Evolutionary conservation across 108 stramenopile genomes (phyloP).

Genomic region (Stephanodiscus minutulus): DNA sequence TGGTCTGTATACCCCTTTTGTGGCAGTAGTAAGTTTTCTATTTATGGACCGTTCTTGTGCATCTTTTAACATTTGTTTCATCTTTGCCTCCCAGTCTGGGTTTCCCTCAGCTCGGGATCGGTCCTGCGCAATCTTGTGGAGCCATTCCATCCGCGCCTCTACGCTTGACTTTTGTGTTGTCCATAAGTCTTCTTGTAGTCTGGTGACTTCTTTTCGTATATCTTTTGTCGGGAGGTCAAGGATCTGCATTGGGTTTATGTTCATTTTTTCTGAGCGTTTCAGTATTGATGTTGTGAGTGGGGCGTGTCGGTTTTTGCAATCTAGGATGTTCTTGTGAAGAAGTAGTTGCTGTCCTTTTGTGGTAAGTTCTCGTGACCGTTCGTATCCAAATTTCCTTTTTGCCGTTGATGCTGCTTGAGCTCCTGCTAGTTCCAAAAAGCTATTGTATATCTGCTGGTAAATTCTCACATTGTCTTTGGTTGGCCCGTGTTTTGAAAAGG

Average conservation of each 20-base stretch:
- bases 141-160: background rate
- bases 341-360: background rate
- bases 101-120: background rate
- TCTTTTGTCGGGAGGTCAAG: background rate
- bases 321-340: background rate
- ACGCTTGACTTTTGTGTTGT: background rate
- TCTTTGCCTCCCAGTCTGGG: background rate
- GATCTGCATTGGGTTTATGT: background rate
- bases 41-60: background rate
- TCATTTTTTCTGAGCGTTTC: background rate
- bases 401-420: too few relatives aligned
- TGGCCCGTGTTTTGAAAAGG: background rate
- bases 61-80: background rate
- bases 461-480: background rate
- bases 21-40: background rate
- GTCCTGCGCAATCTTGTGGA: background rate
- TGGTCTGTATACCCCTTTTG: background rate
- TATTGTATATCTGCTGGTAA: background rate
- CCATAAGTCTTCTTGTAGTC: background rate
- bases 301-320: conserved; percentile 1
- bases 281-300: background rate
- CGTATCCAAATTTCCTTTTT: background rate
- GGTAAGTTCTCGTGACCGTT: background rate
- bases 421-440: background rate
- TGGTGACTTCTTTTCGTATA: background rate